Base-by-base conservation (phyloP, 177 flowering plant genomes). In the Vitis hybrid region DNA sequence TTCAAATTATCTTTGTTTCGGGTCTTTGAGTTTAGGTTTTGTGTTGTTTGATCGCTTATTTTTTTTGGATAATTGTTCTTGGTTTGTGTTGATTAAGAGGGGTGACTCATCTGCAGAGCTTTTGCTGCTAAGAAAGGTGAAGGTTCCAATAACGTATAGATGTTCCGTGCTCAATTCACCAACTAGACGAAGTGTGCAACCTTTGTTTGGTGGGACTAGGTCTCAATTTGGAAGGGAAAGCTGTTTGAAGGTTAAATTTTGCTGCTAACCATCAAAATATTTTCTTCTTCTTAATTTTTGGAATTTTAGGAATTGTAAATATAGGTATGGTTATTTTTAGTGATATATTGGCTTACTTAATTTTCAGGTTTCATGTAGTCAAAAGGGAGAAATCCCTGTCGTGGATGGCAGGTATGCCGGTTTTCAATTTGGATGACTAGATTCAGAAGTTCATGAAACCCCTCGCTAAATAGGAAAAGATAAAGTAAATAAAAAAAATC, bases 371-470 rank as follows among this genome's bases (percentile, higher is more conserved):
- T 73, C 70, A 31, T 82, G 85, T 17, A 62, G 77, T 64, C 84
- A 75, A 64, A 74, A 77, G 77, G 79, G 55, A 38, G 81, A 76
- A 62, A 53, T 74, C 76, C 65, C 78, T 58, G 57, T 76, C 19
- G 10, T 83, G n/a, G 80, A 83, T 65, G 83, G 76, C 65, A 78
- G 84, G 90, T 85, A 82, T 69, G 69, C 19, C 1, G 33, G 56
- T 17, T 69, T 55, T 57, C 20, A 2, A 15, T 10, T 50, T 58
- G 20, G 17, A 28, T 59, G 66, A 17, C 49, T 17, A 8, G 47
- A 38, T 38, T 38, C 47, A 38, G 47, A 1, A 38, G 28, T 38
- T 38, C 47, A 38, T 38, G 47, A 8, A 38, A 38, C 47, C 47
- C 47, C 47, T 8, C 8, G 8, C 47, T 0, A 38, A 38, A 38